Percentiles rank a stretch among this genome's conserved stretches.
Evolutionary conservation across 768 basidiomycete species (phyloP).

Genomic region (Austroboletus festivus): DNA sequence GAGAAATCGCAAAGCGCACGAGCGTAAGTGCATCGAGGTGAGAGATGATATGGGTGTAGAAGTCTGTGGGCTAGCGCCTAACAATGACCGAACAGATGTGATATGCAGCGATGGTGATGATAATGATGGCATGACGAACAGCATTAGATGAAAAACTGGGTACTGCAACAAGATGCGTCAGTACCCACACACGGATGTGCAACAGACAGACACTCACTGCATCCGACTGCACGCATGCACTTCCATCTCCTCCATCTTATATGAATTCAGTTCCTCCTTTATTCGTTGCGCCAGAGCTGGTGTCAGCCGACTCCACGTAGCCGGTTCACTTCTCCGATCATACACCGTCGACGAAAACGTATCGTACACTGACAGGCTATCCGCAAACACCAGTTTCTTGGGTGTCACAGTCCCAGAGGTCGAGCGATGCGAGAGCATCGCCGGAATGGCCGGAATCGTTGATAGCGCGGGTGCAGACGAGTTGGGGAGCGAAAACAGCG

Average conservation of each 20-base stretch:
- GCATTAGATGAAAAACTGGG: constrained; percentile 82
- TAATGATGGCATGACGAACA: constrained; percentile 14
- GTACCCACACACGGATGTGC: not conserved
- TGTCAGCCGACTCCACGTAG: constrained; percentile 95
- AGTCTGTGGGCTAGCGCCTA: constrained; percentile 28
- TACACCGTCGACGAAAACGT: constrained; percentile 92
- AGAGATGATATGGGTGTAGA: constrained; percentile 17
- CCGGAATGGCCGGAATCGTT: constrained; percentile 42
- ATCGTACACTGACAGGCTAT: constrained; percentile 90
- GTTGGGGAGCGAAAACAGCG: constrained; percentile 77
- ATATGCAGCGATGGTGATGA: constrained; percentile 7
- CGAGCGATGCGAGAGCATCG: constrained; percentile 66
- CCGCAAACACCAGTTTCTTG: constrained; percentile 85
- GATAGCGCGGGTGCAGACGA: constrained; percentile 88
- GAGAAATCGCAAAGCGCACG: constrained; percentile 11
- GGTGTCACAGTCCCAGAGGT: constrained; percentile 70
- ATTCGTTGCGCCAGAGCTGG: constrained; percentile 93
- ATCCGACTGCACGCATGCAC: constrained; percentile 91
- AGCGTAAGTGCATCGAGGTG: constrained; percentile 12
- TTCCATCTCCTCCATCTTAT: constrained; percentile 99
- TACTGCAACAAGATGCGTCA: constrained; percentile 45
- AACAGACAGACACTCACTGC: constrained; percentile 56
- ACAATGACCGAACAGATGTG: constrained; percentile 14
- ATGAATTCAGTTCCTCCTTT: constrained; percentile 97
- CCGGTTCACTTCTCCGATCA: constrained; percentile 92